Conservation (phyloP, 208 protist genomes). For the Hexamita inflata region DNA sequence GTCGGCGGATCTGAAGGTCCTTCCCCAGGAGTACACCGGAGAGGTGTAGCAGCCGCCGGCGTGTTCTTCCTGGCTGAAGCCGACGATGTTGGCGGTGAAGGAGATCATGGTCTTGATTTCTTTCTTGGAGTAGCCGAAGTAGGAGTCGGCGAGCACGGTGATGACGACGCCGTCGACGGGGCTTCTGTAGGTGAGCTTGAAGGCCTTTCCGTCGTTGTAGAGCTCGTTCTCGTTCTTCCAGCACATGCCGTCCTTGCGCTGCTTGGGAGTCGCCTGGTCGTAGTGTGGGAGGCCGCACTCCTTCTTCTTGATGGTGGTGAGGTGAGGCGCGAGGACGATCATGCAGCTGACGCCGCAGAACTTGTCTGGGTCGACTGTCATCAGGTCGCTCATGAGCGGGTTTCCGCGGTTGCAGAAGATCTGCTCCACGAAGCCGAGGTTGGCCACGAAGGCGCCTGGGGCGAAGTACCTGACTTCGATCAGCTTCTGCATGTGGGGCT, state of each 20-base stretch:
- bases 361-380: slow-evolving; percentile 31
- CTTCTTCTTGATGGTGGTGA: slow-evolving; percentile 39
- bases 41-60: slow-evolving; percentile 38
- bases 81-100: slow-evolving; percentile 43
- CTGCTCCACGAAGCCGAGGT: slow-evolving; percentile 46
- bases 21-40: slow-evolving; percentile 37
- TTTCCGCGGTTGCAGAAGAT: slow-evolving; percentile 49
- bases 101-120: slow-evolving; percentile 47
- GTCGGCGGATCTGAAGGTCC: slow-evolving; percentile 23
- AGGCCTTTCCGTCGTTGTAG: slow-evolving; percentile 45
- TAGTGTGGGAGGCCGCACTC: slow-evolving; percentile 45
- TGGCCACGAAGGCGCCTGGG: slow-evolving; percentile 37
- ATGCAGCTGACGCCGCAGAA: slow-evolving; percentile 42
- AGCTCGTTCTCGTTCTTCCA: slow-evolving; percentile 44
- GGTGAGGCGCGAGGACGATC: slow-evolving; percentile 47
- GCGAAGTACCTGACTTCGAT: slow-evolving; percentile 43
- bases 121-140: slow-evolving; percentile 52
- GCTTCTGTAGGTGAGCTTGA: slow-evolving; percentile 43
- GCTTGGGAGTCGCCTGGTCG: slow-evolving; percentile 37
- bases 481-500: too few species aligned
- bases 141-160: slow-evolving; percentile 49
- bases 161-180: slow-evolving; percentile 34
- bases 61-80: slow-evolving; percentile 46
- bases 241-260: slow-evolving; percentile 44
- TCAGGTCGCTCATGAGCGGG: slow-evolving; percentile 38